Percentiles rank a stretch among this genome's conserved stretches.
These are phyloP conservation scores for cucumber (Cucumis sativus) DNA, from an alignment of 306 rosid species.

Conservation along the genomic window DNA sequence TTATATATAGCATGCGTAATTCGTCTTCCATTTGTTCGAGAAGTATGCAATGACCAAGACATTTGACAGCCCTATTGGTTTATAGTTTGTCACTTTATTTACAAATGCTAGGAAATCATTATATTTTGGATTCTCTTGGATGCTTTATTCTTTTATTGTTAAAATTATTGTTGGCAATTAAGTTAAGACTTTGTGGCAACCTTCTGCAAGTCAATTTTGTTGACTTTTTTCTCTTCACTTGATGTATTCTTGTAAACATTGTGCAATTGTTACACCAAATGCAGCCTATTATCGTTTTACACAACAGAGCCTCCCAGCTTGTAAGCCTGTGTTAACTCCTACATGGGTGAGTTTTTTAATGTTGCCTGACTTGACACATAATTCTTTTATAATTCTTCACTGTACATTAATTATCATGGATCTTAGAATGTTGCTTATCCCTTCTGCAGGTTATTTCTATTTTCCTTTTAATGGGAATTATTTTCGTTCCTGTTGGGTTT, in stretches of 20 bases:
- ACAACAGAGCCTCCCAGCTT: slow-evolving; percentile 94
- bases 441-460: slow-evolving; percentile 60
- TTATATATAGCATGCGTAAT: neutral
- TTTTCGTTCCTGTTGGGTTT: slow-evolving; percentile 80
- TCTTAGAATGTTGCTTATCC: slow-evolving; percentile 12
- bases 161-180: neutral
- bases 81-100: neutral
- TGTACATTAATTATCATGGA: neutral
- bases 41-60: neutral
- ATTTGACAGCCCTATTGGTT: neutral
- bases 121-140: neutral
- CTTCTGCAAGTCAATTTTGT: neutral
- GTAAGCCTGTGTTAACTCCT: slow-evolving; percentile 89
- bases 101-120: neutral
- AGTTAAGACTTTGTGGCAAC: too few relatives aligned
- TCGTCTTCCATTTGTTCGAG: neutral
- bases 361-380: neutral
- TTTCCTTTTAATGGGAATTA: slow-evolving; percentile 48
- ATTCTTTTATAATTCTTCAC: slow-evolving; percentile 9
- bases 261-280: slow-evolving; percentile 15
- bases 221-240: neutral
- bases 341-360: slow-evolving; percentile 52
- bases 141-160: neutral
- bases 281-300: slow-evolving; percentile 61
- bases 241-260: neutral